Evolutionary conservation across 345 rosid genomes (phyloP).

Genomic region (Mercurialis annua): DNA sequence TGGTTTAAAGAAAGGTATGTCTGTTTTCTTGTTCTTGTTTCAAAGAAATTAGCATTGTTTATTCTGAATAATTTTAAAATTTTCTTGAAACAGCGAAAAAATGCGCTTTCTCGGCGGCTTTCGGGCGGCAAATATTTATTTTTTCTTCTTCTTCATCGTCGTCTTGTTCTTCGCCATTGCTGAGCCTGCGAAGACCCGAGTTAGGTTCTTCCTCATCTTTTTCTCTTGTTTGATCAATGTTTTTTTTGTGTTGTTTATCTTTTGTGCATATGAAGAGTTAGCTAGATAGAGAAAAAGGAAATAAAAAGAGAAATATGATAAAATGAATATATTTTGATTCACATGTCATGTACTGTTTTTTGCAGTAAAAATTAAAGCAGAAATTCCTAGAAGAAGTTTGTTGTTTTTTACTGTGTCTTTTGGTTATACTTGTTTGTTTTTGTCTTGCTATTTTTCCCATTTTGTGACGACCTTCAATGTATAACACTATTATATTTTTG

Average conservation of each 20-base stretch:
- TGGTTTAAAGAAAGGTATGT: constrained; percentile 16
- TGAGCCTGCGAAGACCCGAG: constrained; percentile 19
- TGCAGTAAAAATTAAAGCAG: neutral
- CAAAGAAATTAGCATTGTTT: neutral
- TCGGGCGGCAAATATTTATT: neutral
- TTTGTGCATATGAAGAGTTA: neutral
- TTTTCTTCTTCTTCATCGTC: constrained; percentile 5
- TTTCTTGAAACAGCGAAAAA: constrained; percentile 17
- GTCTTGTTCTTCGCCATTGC: constrained; percentile 8
- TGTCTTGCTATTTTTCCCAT: neutral
- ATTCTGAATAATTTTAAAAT: neutral
- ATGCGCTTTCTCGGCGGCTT: constrained; percentile 3
- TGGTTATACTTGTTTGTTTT: neutral
- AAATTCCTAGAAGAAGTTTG: constrained; percentile 6
- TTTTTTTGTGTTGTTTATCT: neutral
- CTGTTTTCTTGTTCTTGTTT: neutral
- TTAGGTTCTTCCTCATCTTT: constrained; percentile 34
- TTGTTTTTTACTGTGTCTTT: neutral
- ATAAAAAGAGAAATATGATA: neutral
- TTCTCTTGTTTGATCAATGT: neutral
- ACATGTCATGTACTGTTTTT: constrained; percentile 16
- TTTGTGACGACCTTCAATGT: neutral
- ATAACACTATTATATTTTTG: too few species aligned
- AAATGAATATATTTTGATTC: neutral
- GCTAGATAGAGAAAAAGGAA: constrained; percentile 5